phyloP scores from a whole-genome alignment of 2,329 filamentous ascomycete genomes.

The Neoarthrinium moseri region DNA sequence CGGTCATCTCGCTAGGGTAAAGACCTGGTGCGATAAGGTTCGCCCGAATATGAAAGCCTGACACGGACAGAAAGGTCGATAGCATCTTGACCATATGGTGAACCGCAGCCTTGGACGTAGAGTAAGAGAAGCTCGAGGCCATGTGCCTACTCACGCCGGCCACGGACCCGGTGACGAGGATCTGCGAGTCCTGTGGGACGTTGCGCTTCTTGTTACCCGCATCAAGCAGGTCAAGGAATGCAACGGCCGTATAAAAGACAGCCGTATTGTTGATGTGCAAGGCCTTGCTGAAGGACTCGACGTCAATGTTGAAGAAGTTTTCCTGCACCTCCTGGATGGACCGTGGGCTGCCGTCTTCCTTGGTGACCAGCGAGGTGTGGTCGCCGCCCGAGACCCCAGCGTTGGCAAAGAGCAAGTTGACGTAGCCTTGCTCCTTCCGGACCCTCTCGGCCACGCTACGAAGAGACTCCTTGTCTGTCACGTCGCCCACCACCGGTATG shows the following conservation, averaged over 20 bases:
- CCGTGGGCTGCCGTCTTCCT: background rate
- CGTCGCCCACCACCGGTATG: conserved; percentile 6
- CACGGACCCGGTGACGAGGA: conserved; percentile 4
- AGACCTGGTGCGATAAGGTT: conserved; percentile 8
- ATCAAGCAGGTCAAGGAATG: conserved; percentile 6
- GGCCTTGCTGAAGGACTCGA: background rate
- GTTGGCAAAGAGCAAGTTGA: conserved; percentile 8
- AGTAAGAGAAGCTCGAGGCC: conserved; percentile 7
- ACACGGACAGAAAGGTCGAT: conserved; percentile 1
- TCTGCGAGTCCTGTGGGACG: conserved; percentile 7
- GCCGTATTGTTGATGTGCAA: conserved; percentile 5
- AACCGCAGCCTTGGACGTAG: conserved; percentile 4
- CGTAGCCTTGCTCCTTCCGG: conserved; percentile 3
- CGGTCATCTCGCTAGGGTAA: conserved; percentile 7
- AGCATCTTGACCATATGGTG: conserved; percentile 7
- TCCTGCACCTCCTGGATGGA: conserved; percentile 1
- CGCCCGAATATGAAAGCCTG: conserved; percentile 6
- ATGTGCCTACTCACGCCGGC: conserved; percentile 5
- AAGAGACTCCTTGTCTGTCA: conserved; percentile 4
- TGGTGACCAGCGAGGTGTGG: background rate
- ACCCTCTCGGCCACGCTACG: conserved; percentile 4
- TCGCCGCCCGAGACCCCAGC: background rate
- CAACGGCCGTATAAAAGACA: conserved; percentile 5
- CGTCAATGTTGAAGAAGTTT: background rate
- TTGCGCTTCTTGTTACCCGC: conserved; percentile 3